Percentiles rank a stretch among this genome's conserved stretches.
Conservation (phyloP, 352 stramenopile genomes). For the Phytopythium kandeliae region DNA sequence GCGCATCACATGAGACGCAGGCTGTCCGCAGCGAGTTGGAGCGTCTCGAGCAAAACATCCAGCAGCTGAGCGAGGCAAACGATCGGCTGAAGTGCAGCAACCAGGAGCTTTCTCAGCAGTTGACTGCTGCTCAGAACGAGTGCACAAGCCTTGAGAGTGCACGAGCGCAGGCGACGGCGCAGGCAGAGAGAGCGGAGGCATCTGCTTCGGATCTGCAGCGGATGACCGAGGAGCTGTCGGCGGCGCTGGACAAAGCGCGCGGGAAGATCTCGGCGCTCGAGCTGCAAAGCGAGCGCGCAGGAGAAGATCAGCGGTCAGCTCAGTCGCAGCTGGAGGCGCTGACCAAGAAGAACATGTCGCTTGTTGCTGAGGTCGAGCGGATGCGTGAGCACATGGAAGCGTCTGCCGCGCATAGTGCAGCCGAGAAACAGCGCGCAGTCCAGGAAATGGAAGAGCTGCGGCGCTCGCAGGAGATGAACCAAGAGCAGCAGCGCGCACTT, state of each 20-base stretch:
- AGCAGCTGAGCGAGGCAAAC: slow-evolving; percentile 30
- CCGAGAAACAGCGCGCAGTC: slow-evolving; percentile 2
- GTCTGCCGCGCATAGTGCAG: too few relatives aligned
- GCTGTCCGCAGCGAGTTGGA: slow-evolving; percentile 26
- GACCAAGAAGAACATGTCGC: slow-evolving; percentile 52
- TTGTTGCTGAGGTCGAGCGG: slow-evolving; percentile 44
- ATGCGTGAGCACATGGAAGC: slow-evolving; percentile 37
- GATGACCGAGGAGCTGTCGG: slow-evolving; percentile 43
- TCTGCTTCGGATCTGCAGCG: slow-evolving; percentile 33
- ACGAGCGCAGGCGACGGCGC: slow-evolving; percentile 17
- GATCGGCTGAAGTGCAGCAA: slow-evolving; percentile 28
- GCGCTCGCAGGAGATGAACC: not conserved
- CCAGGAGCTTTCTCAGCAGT: slow-evolving; percentile 20
- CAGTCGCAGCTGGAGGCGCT: slow-evolving; percentile 53
- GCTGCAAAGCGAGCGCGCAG: slow-evolving; percentile 30
- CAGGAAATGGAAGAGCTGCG: slow-evolving; percentile 6
- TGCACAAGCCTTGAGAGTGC: slow-evolving; percentile 18
- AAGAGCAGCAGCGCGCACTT: slow-evolving; percentile 3
- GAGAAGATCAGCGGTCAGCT: slow-evolving; percentile 25
- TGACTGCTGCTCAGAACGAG: slow-evolving; percentile 24
- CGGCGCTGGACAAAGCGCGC: slow-evolving; percentile 35
- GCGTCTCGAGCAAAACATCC: slow-evolving; percentile 24
- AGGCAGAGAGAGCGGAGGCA: slow-evolving; percentile 21
- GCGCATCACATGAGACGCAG: not conserved
- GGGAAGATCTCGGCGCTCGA: slow-evolving; percentile 34